These are phyloP conservation scores for Thalassiosira mediterranea DNA, from an alignment of 352 stramenopile species.

Conservation along the genomic window DNA sequence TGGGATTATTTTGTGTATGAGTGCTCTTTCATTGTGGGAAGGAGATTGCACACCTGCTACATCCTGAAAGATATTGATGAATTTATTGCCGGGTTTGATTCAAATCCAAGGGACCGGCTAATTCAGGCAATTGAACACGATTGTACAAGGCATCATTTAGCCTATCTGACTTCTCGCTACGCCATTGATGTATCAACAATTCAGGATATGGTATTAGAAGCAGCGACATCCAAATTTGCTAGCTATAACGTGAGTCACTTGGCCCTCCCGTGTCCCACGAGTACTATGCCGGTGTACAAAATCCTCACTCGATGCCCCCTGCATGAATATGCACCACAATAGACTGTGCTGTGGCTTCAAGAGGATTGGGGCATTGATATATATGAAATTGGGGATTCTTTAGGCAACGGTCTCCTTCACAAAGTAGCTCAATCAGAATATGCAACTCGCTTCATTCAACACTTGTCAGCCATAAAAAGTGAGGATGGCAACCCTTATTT, in stretches of 20 bases:
- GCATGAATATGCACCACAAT: too few species aligned
- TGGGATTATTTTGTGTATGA: conserved; percentile 19
- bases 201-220: conserved; percentile 10
- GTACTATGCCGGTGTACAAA: too few species aligned
- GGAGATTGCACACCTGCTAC: conserved; percentile 1
- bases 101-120: conserved; percentile 20
- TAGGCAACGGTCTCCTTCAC: conserved; percentile 39
- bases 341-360: conserved; percentile 47
- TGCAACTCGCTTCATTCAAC: conserved; percentile 33
- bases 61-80: conserved; percentile 36
- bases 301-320: too few species aligned
- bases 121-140: conserved; percentile 30
- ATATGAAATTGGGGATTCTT: neutral
- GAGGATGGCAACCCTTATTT: neutral
- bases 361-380: conserved; percentile 17
- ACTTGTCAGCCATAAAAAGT: too few species aligned
- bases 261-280: too few species aligned
- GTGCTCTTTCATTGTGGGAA: conserved; percentile 8
- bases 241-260: too few species aligned
- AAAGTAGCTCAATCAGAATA: conserved; percentile 17
- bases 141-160: conserved; percentile 20
- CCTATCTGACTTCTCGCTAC: conserved; percentile 11
- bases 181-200: conserved; percentile 32
- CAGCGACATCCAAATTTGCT: conserved; percentile 19
- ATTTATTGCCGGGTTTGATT: conserved; percentile 7